Conservation (phyloP, 1,284 basidiomycete genomes). For the Inonotus obliquus region DNA sequence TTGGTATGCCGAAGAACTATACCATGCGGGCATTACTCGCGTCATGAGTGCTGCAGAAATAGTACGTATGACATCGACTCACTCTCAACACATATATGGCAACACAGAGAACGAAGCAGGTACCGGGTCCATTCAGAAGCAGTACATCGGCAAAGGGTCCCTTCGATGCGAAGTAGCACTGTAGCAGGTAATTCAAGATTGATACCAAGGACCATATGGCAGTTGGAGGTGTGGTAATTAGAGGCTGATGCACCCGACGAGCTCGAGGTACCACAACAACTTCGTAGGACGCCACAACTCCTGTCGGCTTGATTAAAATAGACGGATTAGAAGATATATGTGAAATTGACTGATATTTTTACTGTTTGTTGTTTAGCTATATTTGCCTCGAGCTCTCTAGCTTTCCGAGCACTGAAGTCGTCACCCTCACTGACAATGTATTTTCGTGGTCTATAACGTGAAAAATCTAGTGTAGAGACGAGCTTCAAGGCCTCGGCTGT, state of each 20-base stretch:
- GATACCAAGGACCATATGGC: constrained; percentile 54
- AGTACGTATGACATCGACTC: constrained; percentile 28
- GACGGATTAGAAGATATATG: constrained; percentile 1
- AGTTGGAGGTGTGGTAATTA: constrained; percentile 64
- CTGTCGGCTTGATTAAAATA: constrained; percentile 5
- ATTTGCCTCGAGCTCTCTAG: constrained; percentile 54
- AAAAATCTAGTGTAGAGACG: constrained; percentile 71
- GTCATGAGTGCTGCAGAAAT: not conserved
- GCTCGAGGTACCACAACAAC: constrained; percentile 80
- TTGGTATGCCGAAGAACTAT: constrained; percentile 71
- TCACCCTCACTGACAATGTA: constrained; percentile 89
- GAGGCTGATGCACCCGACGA: constrained; percentile 75
- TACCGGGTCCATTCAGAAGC: constrained; percentile 93
- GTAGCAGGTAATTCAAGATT: constrained; percentile 54
- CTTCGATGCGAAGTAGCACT: constrained; percentile 39
- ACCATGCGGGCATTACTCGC: not conserved
- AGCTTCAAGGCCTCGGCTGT: constrained; percentile 85
- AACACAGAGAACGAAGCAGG: constrained; percentile 78
- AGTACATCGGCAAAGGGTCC: constrained; percentile 69
- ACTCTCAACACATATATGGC: constrained; percentile 77
- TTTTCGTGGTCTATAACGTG: constrained; percentile 69
- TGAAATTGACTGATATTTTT: not conserved
- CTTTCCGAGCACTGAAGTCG: constrained; percentile 71
- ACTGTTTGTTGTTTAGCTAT: constrained; percentile 9
- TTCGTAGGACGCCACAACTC: constrained; percentile 32